A percentile compares a stretch with the other conserved stretches of the same genome.
phyloP scores from a whole-genome alignment of 305 asterid species.

The Fraxinus floribunda region DNA sequence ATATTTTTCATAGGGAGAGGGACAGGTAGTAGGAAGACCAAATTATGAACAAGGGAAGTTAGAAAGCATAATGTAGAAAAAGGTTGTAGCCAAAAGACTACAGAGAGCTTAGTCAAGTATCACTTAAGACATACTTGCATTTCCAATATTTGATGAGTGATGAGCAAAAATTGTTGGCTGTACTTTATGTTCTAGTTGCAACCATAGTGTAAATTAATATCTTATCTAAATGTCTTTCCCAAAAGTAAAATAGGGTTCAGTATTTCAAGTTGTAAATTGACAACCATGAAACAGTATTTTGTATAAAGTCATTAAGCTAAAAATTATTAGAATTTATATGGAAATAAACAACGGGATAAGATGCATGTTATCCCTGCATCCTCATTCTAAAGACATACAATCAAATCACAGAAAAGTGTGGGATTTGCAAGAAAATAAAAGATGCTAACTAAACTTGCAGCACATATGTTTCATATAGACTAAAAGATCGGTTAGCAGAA shows the following conservation, averaged over 20 bases:
- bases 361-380: conserved; percentile 3
- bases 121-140: neutral
- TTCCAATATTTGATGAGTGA: neutral
- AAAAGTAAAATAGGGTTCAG: neutral
- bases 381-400: conserved; percentile 2
- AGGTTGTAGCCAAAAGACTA: neutral
- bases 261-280: neutral
- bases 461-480: conserved; percentile 2
- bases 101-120: neutral
- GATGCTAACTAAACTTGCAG: conserved; percentile 1
- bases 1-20: neutral
- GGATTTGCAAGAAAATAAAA: neutral
- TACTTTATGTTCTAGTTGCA: neutral
- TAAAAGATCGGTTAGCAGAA: conserved; percentile 17
- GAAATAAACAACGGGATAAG: neutral
- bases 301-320: neutral
- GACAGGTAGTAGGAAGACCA: neutral
- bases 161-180: neutral
- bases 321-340: neutral
- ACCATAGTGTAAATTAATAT: neutral
- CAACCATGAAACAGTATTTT: neutral
- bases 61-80: neutral
- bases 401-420: neutral
- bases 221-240: neutral
- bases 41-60: neutral